Conservation (phyloP, 345 rosid genomes). For the Cochlearia excelsa region DNA sequence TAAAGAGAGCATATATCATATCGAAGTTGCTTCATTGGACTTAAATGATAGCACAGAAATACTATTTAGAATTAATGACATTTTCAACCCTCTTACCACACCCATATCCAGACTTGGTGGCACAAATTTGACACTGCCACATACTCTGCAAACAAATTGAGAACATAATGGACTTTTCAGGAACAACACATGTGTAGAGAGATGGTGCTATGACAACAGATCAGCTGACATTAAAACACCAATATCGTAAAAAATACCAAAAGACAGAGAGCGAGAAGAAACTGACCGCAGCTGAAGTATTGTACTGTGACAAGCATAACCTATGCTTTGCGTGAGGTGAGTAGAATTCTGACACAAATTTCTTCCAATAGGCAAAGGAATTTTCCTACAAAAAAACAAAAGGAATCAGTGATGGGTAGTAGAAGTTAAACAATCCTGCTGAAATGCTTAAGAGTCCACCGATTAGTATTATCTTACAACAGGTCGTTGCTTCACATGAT, state of each 20-base stretch:
- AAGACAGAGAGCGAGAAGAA: conserved; percentile 1
- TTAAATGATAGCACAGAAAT: no score
- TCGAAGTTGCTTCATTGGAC: background rate
- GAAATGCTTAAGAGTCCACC: background rate
- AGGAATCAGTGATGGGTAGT: conserved; percentile 11
- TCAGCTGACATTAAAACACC: background rate
- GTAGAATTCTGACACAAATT: conserved; percentile 85
- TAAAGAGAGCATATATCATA: conserved; percentile 1
- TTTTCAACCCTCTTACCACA: conserved; percentile 28
- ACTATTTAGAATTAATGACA: no score
- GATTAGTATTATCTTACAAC: conserved; percentile 47
- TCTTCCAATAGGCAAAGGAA: conserved; percentile 87
- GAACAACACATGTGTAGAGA: background rate
- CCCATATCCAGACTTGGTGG: conserved; percentile 40
- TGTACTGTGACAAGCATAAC: conserved; percentile 83
- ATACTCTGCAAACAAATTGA: conserved; percentile 31
- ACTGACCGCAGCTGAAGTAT: conserved; percentile 84
- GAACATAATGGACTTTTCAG: background rate
- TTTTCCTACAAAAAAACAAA: conserved; percentile 52
- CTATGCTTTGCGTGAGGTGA: conserved; percentile 94
- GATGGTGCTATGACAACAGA: background rate
- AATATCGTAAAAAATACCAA: conserved; percentile 9
- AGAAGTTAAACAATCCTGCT: conserved; percentile 10
- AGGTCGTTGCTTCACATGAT: conserved; percentile 85
- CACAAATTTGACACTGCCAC: conserved; percentile 40